These are phyloP conservation scores for Pythium periplocum DNA, from an alignment of 352 stramenopile genomes.

Conservation along the genomic window DNA sequence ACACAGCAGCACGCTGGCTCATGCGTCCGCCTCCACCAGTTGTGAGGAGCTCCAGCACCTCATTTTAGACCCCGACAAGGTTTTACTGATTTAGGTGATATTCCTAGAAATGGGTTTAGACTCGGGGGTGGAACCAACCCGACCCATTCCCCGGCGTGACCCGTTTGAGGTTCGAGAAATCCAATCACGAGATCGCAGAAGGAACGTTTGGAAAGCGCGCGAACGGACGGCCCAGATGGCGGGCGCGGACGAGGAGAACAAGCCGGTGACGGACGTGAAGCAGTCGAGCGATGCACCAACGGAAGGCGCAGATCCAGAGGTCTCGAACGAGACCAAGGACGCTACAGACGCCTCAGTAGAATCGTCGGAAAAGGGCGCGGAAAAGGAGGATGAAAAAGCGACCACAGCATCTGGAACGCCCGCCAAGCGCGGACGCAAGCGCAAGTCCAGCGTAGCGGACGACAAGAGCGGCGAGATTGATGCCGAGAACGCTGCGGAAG, in stretches of 20 bases:
- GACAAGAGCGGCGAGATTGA: slow-evolving; percentile 6
- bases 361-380: slow-evolving; percentile 1
- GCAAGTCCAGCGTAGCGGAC: slow-evolving; percentile 19
- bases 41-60: slow-evolving; percentile 3
- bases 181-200: no score
- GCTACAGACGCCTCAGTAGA: neutral
- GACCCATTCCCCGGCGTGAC: slow-evolving; percentile 5
- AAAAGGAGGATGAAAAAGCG: neutral
- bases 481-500: slow-evolving; percentile 4
- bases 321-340: neutral
- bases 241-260: no score
- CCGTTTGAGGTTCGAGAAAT: no score
- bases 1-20: neutral
- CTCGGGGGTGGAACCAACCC: slow-evolving; percentile 1
- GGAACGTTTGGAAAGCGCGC: no score
- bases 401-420: slow-evolving; percentile 5
- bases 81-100: slow-evolving; percentile 6
- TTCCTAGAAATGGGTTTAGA: no score
- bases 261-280: no score
- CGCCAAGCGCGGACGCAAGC: slow-evolving; percentile 31
- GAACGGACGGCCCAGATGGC: no score
- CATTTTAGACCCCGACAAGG: slow-evolving; percentile 1
- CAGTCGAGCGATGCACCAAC: no score
- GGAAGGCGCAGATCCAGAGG: no score
- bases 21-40: slow-evolving; percentile 3